Base-by-base conservation (phyloP, 495 filamentous ascomycete species). In the Rostrohypoxylon terebratum region DNA sequence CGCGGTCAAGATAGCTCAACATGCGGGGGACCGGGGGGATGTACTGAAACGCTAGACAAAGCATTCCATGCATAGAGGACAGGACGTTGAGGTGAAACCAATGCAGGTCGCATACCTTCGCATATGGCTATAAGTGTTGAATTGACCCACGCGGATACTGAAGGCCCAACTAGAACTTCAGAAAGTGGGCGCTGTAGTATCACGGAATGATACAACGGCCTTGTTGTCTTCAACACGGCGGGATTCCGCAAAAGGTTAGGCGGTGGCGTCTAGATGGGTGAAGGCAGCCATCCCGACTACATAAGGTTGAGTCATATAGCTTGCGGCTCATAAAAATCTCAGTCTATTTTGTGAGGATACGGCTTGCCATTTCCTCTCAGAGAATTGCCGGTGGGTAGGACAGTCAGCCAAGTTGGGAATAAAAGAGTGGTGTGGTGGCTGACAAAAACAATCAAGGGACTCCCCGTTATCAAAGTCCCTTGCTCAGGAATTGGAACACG, bases 401-500 rank as follows among this genome's bases (percentile, higher is more conserved):
- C 68, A 51, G 63, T 60, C 63, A 51, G 63, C 54, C 63, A 68
- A 59, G 71, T 53, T 59, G 25, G 20, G 36, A 62, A 60, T 20
- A 21, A 64, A 45, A 66, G 59, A 38, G 25, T 70, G 67, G 66
- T 61, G 66, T 68, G 67, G 60, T 57, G n/a, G 66, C 61, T 73
- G 71, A 62, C 62, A 28, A 53, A 53, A n/a, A 62, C 31, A 65
- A 61, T 50, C 13, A 54, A 47, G 42, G 50, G 31, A 47, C n/a
- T 28, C 42, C 25, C 34, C 68, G 54, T 75, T 75, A 75, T 71
- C 72, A 63, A 68, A 60, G 67, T 68, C 64, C 51, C 54, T 71
- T 62, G 59, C 68, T 64, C 68, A 65, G 63, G 59, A n/a, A n/a
- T n/a, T n/a, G n/a, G n/a, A 74, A 74, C 71, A 74, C 66, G 71